Evolutionary conservation across 352 stramenopile genomes (phyloP), one percentile per base, ranked within the genome.

Genomic region (Achlya hypogyna): DNA sequence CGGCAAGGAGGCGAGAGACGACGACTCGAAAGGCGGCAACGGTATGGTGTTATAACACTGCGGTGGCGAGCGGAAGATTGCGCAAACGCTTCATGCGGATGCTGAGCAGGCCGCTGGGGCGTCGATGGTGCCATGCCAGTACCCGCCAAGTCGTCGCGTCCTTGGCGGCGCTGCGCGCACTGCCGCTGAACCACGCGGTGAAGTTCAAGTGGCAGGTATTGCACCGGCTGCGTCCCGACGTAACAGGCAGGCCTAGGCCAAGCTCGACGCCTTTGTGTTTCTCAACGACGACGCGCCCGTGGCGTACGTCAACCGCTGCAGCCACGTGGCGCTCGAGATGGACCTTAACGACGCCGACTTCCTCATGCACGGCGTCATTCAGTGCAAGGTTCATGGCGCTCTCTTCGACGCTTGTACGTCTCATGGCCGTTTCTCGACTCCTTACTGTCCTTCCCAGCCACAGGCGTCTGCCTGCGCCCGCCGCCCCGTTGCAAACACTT

Each of bases 301-400:
- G 27, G 60, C 60, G 2, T 67, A 35, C 43, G 42, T 38, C 40
- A 67, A 67, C 28, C 27, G 23, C 6, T 67, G 60, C 60, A 58
- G 14, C 20, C 81, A 93, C 56, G 82, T 84, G 45, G 71, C 78
- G 62, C 68, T 91, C 63, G 82, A 93, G 71, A 70, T 93, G 52
- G 82, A 93, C 64, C 69, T 88, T 53, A 81, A 90, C 70, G 84
- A 91, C 75, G 81, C 77, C 71, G 82, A 91, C 65, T 93, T 93
- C 66, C 88, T 91, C 69, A 78, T 71, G 58, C 77, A 89, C 72
- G 82, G 82, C 14, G 89, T 91, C 59, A 71, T 93, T 47, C 79
- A 88, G 63, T 93, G 84, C 77, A 93, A 93, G 63, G 81, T 74
- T 2, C 84, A 93, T 68, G 84, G 79, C 40, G 82, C 84, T 16